Percentiles rank a stretch among this genome's conserved stretches.
Evolutionary conservation across 2,329 filamentous ascomycete species (phyloP).

Genomic region (Colletotrichum euphorbiae): DNA sequence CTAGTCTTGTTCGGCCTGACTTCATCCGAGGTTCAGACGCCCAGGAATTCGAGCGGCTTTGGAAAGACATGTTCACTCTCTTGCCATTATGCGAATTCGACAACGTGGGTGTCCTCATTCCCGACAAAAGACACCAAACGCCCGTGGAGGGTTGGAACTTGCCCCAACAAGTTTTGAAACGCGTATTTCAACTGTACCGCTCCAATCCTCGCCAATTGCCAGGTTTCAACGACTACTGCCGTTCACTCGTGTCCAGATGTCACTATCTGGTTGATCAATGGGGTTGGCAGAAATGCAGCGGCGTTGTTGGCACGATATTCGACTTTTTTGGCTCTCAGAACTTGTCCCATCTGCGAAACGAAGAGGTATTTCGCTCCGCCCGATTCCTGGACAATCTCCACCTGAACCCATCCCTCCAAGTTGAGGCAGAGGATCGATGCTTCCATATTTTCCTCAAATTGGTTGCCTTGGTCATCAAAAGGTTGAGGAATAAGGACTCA

Average conservation of each 20-base stretch:
- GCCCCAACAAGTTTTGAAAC: conserved; percentile 67
- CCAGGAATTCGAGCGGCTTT: conserved; percentile 64
- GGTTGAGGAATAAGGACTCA: conserved; percentile 59
- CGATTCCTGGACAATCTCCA: conserved; percentile 69
- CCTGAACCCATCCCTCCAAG: conserved; percentile 56
- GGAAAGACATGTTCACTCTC: conserved; percentile 70
- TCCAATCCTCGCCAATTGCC: conserved; percentile 65
- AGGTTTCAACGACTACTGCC: conserved; percentile 75
- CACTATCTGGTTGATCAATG: conserved; percentile 73
- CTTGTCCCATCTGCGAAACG: conserved; percentile 72
- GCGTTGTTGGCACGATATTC: conserved; percentile 71
- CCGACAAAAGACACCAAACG: conserved; percentile 50
- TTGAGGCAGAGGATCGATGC: conserved; percentile 68
- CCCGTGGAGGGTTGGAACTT: conserved; percentile 70
- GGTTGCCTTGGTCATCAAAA: conserved; percentile 67
- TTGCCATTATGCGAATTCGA: conserved; percentile 72
- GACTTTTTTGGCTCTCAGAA: conserved; percentile 75
- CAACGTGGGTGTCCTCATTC: conserved; percentile 60
- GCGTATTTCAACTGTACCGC: conserved; percentile 69
- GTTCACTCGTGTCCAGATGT: conserved; percentile 69
- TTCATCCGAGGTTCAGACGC: conserved; percentile 55
- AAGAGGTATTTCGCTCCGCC: conserved; percentile 71
- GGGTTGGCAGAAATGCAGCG: conserved; percentile 71
- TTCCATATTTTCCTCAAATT: conserved; percentile 77
- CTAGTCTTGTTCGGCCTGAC: conserved; percentile 53